Percentiles rank a stretch among this genome's conserved stretches.
phyloP scores from a whole-genome alignment of 192 early-diverging fungal genomes.

The Geranomyces michiganensis region DNA sequence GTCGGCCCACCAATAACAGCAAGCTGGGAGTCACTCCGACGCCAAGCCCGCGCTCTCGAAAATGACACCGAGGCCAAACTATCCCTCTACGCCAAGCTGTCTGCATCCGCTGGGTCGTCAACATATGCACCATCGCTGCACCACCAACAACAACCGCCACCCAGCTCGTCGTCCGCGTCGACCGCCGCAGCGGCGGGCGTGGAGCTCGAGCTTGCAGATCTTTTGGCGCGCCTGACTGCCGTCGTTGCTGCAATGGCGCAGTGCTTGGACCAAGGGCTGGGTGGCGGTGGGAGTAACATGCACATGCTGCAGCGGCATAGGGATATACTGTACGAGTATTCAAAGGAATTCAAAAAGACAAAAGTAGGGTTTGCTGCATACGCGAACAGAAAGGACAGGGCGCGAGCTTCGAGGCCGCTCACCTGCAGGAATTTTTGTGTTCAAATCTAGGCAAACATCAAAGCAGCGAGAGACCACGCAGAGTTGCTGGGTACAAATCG shows the following conservation, averaged over 20 bases:
- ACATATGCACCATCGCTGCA: conserved; percentile 1
- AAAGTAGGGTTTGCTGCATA: conserved; percentile 49
- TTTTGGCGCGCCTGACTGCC: conserved; percentile 62
- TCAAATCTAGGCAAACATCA: conserved; percentile 56
- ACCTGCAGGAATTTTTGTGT: too few species aligned
- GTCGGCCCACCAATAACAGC: conserved; percentile 16
- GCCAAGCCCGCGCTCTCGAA: conserved; percentile 72
- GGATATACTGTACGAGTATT: conserved; percentile 78
- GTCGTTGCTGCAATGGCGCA: conserved; percentile 67
- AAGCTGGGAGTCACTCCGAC: conserved; percentile 69
- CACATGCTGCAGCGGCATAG: conserved; percentile 76
- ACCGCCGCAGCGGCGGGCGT: conserved; percentile 35
- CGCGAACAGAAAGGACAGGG: too few species aligned
- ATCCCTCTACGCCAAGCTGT: conserved; percentile 53
- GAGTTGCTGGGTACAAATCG: conserved; percentile 68
- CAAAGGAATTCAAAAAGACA: conserved; percentile 74
- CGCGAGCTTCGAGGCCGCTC: too few species aligned
- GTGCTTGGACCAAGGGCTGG: conserved; percentile 56
- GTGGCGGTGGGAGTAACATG: conserved; percentile 66
- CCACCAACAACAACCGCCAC: background rate
- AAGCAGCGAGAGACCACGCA: conserved; percentile 66
- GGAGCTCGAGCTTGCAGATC: conserved; percentile 63
- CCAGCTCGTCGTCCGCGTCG: background rate
- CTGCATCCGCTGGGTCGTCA: conserved; percentile 6
- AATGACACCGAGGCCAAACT: conserved; percentile 74